These are phyloP conservation scores for Leishmania braziliensis DNA, from an alignment of 208 protist species.

Conservation along the genomic window DNA sequence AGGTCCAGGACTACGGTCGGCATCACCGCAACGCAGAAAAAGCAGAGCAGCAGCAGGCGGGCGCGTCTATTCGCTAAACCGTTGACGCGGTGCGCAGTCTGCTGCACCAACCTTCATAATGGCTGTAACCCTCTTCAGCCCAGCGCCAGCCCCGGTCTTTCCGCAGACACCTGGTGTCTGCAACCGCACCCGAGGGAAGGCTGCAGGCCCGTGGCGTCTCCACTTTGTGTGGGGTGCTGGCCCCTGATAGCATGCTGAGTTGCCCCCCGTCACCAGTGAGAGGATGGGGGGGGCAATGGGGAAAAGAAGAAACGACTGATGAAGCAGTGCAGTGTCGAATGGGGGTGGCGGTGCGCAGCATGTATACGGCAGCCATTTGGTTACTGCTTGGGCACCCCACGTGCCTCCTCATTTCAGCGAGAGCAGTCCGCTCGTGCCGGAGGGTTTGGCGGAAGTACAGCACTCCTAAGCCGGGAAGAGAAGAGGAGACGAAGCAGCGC, in stretches of 20 bases:
- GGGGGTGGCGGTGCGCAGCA: neutral
- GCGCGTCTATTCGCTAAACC: neutral
- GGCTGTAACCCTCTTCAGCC: neutral
- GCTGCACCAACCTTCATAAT: neutral
- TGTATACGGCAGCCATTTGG: neutral
- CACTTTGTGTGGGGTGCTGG: no score
- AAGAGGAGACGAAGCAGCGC: neutral
- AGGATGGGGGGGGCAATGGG: neutral
- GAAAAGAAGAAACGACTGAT: neutral
- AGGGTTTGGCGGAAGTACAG: neutral
- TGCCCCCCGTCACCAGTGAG: no score
- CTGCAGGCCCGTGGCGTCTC: neutral
- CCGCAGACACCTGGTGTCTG: neutral
- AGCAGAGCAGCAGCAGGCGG: neutral
- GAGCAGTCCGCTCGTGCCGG: neutral
- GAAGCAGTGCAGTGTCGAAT: neutral
- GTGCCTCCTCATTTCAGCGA: neutral
- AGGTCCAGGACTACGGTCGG: neutral
- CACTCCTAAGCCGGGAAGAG: neutral
- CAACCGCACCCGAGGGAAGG: neutral
- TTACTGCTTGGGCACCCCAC: neutral
- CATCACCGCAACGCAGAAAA: neutral
- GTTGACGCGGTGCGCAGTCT: neutral
- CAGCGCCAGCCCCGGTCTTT: neutral
- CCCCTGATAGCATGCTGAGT: no score